phyloP scores from a whole-genome alignment of 164 flowering plant genomes.

The Kalanchoe fedtschenkoi region DNA sequence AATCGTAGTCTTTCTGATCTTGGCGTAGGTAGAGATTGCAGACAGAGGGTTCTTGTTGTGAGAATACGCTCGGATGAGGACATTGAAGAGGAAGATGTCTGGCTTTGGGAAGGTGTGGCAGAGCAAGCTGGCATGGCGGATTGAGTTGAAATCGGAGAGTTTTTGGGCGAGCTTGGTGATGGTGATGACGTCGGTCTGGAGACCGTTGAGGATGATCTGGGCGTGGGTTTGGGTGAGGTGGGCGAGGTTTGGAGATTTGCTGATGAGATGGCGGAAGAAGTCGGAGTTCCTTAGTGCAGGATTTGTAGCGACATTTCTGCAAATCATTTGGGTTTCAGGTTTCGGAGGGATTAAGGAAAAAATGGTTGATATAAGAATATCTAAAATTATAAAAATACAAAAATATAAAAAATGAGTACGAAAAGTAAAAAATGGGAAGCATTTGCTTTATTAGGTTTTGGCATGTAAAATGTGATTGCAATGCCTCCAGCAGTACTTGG shows the following conservation, averaged over 20 bases:
- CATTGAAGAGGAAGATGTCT: slow-evolving; percentile 57
- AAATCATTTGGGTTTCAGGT: slow-evolving; percentile 18
- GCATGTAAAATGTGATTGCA: no score
- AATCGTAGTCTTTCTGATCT: slow-evolving; percentile 20
- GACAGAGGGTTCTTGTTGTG: slow-evolving; percentile 23
- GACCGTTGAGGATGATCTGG: slow-evolving; percentile 46
- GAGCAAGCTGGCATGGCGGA: slow-evolving; percentile 27
- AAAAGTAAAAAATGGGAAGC: no score
- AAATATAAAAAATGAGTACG: no score
- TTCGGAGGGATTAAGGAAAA: neutral
- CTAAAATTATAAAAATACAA: no score
- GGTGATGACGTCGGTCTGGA: slow-evolving; percentile 33
- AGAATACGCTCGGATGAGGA: slow-evolving; percentile 52
- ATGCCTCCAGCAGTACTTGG: no score
- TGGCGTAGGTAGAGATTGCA: slow-evolving; percentile 37
- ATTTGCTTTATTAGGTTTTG: no score
- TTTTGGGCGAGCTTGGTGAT: slow-evolving; percentile 64
- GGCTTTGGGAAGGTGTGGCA: slow-evolving; percentile 27
- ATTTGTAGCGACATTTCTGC: slow-evolving; percentile 15
- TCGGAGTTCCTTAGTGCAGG: slow-evolving; percentile 14
- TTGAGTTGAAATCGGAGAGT: slow-evolving; percentile 35
- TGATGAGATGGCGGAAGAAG: slow-evolving; percentile 34
- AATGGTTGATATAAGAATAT: no score
- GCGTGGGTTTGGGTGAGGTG: slow-evolving; percentile 66
- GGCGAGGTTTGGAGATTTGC: slow-evolving; percentile 25